Evolutionary conservation across 1,139 yeast genomes (phyloP).

Genomic region (Geotrichum australiense): DNA sequence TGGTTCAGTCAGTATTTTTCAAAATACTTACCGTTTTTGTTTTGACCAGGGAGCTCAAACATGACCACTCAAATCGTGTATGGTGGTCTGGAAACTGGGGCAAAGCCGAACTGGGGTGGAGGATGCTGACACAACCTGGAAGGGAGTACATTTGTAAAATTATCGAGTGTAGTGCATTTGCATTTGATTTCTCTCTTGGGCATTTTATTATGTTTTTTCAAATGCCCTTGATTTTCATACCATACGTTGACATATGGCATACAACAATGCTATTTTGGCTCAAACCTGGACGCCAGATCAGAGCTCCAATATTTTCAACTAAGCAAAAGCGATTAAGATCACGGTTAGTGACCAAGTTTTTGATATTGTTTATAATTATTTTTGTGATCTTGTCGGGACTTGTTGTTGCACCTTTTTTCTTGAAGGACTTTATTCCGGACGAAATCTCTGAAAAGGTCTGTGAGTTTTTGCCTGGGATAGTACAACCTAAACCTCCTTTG

Average conservation of each 20-base stretch:
- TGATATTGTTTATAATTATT: slow-evolving; percentile 40
- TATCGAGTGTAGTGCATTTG: slow-evolving; percentile 61
- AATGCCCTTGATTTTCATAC: slow-evolving; percentile 58
- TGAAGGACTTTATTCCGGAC: slow-evolving; percentile 17
- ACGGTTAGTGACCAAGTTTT: slow-evolving; percentile 37
- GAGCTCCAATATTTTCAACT: slow-evolving; percentile 40
- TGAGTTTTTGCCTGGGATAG: slow-evolving; percentile 21
- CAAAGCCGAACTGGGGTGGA: slow-evolving; percentile 52
- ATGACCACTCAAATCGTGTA: slow-evolving; percentile 51
- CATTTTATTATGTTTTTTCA: slow-evolving; percentile 56
- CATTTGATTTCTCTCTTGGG: slow-evolving; percentile 64
- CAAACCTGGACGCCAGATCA: slow-evolving; percentile 50
- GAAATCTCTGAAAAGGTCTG: slow-evolving; percentile 11
- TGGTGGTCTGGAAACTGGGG: slow-evolving; percentile 92
- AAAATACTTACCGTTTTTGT: slow-evolving; percentile 42
- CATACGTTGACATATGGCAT: slow-evolving; percentile 72
- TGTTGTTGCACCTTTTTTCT: slow-evolving; percentile 22
- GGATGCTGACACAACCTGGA: slow-evolving; percentile 54
- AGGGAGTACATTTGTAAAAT: slow-evolving; percentile 64
- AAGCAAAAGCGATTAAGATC: slow-evolving; percentile 36
- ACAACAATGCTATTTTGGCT: slow-evolving; percentile 77
- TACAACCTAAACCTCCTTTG: slow-evolving; percentile 19
- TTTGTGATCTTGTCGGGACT: slow-evolving; percentile 35
- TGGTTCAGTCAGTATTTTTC: slow-evolving; percentile 49
- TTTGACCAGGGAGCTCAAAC: slow-evolving; percentile 54